Evolutionary conservation across 1,284 basidiomycete genomes (phyloP).

Genomic region (Lentinus polychrous): DNA sequence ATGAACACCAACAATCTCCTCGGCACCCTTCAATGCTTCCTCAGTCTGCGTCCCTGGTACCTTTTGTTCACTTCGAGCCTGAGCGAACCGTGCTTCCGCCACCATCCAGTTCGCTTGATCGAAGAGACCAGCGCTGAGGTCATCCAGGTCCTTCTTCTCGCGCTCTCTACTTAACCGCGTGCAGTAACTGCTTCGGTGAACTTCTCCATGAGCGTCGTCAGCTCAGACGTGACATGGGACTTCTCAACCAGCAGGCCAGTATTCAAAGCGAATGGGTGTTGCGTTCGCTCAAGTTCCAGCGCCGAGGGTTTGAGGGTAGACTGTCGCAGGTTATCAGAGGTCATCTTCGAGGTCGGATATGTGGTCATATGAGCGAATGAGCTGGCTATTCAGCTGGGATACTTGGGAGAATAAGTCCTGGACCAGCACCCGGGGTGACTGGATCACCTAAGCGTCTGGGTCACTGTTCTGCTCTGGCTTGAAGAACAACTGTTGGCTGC

Average conservation of each 20-base stretch:
- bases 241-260: conserved; percentile 92
- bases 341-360: conserved; percentile 93
- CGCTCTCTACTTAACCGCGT: conserved; percentile 85
- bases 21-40: conserved; percentile 73
- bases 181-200: conserved; percentile 91
- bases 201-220: conserved; percentile 90
- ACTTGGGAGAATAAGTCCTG: conserved; percentile 87
- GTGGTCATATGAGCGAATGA: conserved; percentile 87
- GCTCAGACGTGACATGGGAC: conserved; percentile 84
- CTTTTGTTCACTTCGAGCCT: conserved; percentile 77
- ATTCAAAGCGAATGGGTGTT: conserved; percentile 75
- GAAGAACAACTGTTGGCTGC: not conserved
- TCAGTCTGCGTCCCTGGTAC: conserved; percentile 75
- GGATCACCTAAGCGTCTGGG: conserved; percentile 64
- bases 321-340: conserved; percentile 49
- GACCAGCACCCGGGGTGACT: conserved; percentile 74
- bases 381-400: conserved; percentile 84
- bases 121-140: conserved; percentile 85
- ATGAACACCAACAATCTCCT: conserved; percentile 81
- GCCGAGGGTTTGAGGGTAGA: conserved; percentile 59
- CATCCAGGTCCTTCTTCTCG: conserved; percentile 84
- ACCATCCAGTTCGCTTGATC: conserved; percentile 92
- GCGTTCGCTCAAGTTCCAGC: conserved; percentile 69
- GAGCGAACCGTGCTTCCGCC: conserved; percentile 77
- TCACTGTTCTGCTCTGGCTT: conserved; percentile 20